Conservation (phyloP, 371 early-diverging fungal species). For the Apophysomyces variabilis region DNA sequence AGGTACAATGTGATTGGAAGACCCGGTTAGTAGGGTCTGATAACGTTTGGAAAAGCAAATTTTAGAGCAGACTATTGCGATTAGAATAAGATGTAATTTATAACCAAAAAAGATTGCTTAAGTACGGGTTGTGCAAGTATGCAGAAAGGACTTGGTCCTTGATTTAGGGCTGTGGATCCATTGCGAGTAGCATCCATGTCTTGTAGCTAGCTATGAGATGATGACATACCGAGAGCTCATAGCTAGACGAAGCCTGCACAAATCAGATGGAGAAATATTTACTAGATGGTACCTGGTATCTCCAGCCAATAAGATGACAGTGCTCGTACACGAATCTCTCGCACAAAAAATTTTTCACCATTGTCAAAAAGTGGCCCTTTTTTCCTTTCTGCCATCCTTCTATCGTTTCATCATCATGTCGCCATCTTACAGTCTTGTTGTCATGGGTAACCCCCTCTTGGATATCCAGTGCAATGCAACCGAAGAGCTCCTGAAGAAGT, state of each 20-base stretch:
- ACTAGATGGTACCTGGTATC: background rate
- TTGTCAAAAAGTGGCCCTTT: background rate
- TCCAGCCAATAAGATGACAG: background rate
- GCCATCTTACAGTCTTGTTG: slow-evolving; percentile 43
- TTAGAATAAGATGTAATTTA: too few species aligned
- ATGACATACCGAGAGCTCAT: too few species aligned
- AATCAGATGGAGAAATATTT: background rate
- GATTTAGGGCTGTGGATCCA: too few species aligned
- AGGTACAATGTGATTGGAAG: too few species aligned
- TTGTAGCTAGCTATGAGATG: too few species aligned
- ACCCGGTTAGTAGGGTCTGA: too few species aligned
- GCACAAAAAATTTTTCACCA: background rate
- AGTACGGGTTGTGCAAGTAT: too few species aligned
- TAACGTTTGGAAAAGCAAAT: too few species aligned
- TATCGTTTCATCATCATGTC: slow-evolving; percentile 6
- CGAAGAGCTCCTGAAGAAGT: slow-evolving; percentile 77
- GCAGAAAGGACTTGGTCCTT: too few species aligned
- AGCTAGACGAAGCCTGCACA: background rate
- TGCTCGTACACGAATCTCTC: background rate
- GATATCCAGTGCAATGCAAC: slow-evolving; percentile 90
- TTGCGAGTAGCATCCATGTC: too few species aligned
- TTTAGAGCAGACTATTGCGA: too few species aligned
- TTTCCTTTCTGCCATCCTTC: background rate
- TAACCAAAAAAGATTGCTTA: too few species aligned
- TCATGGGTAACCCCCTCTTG: slow-evolving; percentile 94